Evolutionary conservation across 108 stramenopile species (phyloP).

Genomic region (Epipyxis sp.): DNA sequence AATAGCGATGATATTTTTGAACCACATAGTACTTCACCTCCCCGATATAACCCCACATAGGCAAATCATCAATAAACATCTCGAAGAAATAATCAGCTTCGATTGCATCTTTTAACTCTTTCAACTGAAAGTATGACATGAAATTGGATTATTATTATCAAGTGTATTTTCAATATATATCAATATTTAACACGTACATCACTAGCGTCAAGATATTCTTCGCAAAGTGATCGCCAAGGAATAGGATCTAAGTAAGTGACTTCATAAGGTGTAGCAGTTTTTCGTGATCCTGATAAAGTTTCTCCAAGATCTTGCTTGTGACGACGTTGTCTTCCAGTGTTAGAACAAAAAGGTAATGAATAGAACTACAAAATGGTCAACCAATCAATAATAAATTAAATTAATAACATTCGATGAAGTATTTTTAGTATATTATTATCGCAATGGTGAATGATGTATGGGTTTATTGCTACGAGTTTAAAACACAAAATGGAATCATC

Average conservation of each 20-base stretch:
- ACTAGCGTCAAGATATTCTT: conserved; percentile 55
- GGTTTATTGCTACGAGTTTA: too few relatives aligned
- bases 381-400: too few relatives aligned
- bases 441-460: too few relatives aligned
- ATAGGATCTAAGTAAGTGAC: conserved; percentile 71
- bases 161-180: neutral
- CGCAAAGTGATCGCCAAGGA: conserved; percentile 77
- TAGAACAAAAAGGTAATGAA: conserved; percentile 83
- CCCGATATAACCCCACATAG: conserved; percentile 94
- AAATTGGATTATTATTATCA: neutral
- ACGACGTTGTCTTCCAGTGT: conserved; percentile 10
- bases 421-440: too few relatives aligned
- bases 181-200: conserved; percentile 46
- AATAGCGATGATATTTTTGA: neutral
- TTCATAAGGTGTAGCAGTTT: conserved; percentile 83
- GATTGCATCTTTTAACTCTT: conserved; percentile 44
- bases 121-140: neutral
- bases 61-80: conserved; percentile 94
- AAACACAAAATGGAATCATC: conserved; percentile 10
- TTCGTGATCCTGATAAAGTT: conserved; percentile 84
- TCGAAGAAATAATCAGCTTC: conserved; percentile 83
- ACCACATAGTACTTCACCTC: conserved; percentile 49
- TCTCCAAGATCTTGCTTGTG: conserved; percentile 71
- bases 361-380: too few relatives aligned
- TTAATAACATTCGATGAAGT: too few relatives aligned